These are phyloP conservation scores for Diaporthe vaccinii DNA, from an alignment of 2,329 filamentous ascomycete species.

Conservation along the genomic window DNA sequence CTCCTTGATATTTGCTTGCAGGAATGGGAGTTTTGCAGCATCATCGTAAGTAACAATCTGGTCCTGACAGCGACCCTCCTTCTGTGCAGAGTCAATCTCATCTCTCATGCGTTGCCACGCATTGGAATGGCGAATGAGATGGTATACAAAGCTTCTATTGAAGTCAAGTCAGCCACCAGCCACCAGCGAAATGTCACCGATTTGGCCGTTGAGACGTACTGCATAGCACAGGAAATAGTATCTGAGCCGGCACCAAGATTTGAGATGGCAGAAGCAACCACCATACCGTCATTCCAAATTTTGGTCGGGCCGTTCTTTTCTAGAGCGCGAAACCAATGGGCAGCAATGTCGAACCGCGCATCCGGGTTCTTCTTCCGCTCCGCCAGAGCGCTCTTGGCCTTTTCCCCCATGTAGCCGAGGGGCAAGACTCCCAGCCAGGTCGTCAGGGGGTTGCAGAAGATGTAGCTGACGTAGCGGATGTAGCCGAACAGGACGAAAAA, in stretches of 20 bases:
- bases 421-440: slow-evolving; percentile 48
- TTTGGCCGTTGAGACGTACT: slow-evolving; percentile 16
- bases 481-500: slow-evolving; percentile 44
- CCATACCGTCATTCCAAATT: slow-evolving; percentile 7
- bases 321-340: slow-evolving; percentile 46
- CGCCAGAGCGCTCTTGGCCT: slow-evolving; percentile 43
- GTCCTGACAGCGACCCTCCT: slow-evolving; percentile 36
- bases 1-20: slow-evolving; percentile 53
- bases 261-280: slow-evolving; percentile 23
- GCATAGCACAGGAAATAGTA: slow-evolving; percentile 42
- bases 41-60: slow-evolving; percentile 45
- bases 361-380: slow-evolving; percentile 45
- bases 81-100: slow-evolving; percentile 45
- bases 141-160: slow-evolving; percentile 45
- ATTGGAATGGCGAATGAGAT: slow-evolving; percentile 43
- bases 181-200: not conserved
- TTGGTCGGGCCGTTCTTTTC: not conserved
- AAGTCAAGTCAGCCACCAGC: not conserved
- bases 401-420: slow-evolving; percentile 47
- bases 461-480: slow-evolving; percentile 45
- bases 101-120: slow-evolving; percentile 40
- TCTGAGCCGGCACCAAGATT: slow-evolving; percentile 26
- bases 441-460: slow-evolving; percentile 48
- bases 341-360: slow-evolving; percentile 45
- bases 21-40: slow-evolving; percentile 49